phyloP scores from a whole-genome alignment of 2,329 filamentous ascomycete genomes.

The Microdochium trichocladiopsis region DNA sequence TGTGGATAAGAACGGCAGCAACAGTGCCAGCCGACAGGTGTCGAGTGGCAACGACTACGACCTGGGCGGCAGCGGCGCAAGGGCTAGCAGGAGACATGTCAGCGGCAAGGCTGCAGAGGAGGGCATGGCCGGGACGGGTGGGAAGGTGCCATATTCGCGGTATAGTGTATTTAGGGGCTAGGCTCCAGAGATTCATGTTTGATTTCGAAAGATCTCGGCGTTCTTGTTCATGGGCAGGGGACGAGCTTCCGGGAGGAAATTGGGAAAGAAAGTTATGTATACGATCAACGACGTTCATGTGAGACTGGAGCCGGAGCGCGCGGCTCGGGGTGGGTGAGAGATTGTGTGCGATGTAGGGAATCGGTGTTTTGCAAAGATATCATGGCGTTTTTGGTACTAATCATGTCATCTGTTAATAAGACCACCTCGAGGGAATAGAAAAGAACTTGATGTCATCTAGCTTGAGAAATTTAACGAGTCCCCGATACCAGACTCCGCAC shows the following conservation, averaged over 20 bases:
- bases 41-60: slow-evolving; percentile 52
- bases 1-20: slow-evolving; percentile 23
- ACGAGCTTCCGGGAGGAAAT: neutral
- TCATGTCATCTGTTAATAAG: too few relatives aligned
- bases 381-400: too few relatives aligned
- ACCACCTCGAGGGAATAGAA: too few relatives aligned
- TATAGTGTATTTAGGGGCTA: slow-evolving; percentile 17
- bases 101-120: slow-evolving; percentile 71
- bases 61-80: slow-evolving; percentile 12
- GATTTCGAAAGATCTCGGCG: too few relatives aligned
- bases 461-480: too few relatives aligned
- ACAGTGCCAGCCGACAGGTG: slow-evolving; percentile 34
- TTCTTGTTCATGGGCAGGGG: too few relatives aligned
- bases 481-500: too few relatives aligned
- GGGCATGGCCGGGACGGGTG: slow-evolving; percentile 39
- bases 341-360: too few relatives aligned
- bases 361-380: too few relatives aligned
- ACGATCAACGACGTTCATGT: neutral
- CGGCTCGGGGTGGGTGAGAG: too few relatives aligned
- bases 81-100: slow-evolving; percentile 48
- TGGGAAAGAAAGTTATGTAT: neutral
- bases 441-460: too few relatives aligned
- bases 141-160: slow-evolving; percentile 11
- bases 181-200: neutral
- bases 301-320: too few relatives aligned